phyloP scores from a whole-genome alignment of 129 eudicot genomes.

The Artemisia argyi region DNA sequence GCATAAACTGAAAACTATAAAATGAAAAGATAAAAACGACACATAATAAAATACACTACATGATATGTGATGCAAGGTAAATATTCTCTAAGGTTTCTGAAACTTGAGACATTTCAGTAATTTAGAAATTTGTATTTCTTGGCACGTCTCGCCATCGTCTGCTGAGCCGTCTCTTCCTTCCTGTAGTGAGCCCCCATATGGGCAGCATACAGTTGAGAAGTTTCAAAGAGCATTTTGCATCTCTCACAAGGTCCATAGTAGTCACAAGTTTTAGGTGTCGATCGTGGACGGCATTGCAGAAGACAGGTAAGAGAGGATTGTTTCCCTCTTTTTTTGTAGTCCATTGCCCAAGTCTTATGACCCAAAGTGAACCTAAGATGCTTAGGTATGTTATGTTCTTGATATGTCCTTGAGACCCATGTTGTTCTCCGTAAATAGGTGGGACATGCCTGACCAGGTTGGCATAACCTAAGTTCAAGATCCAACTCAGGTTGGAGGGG shows the following conservation, averaged over 20 bases:
- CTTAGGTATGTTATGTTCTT: background rate
- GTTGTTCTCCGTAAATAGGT: background rate
- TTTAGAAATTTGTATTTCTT: background rate
- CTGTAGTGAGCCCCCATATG: background rate
- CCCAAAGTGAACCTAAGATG: background rate
- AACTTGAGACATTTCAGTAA: background rate
- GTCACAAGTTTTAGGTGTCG: background rate
- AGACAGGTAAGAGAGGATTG: too few relatives aligned
- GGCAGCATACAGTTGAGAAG: background rate
- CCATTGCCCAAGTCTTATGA: background rate
- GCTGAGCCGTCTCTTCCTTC: background rate
- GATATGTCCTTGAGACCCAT: background rate
- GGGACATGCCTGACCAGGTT: conserved; percentile 1
- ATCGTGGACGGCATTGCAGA: too few relatives aligned
- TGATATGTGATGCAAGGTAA: too few relatives aligned
- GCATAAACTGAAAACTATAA: too few relatives aligned
- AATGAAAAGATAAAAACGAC: too few relatives aligned
- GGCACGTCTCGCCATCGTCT: background rate
- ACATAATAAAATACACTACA: too few relatives aligned
- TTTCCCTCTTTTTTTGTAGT: background rate
- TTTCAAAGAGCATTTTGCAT: background rate
- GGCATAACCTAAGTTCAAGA: conserved; percentile 6
- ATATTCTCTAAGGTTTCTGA: too few relatives aligned
- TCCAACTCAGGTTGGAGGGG: background rate
- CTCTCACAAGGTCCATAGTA: conserved; percentile 3